phyloP scores from a whole-genome alignment of 148 eudicot genomes.

The Arctostaphylos glauca region DNA sequence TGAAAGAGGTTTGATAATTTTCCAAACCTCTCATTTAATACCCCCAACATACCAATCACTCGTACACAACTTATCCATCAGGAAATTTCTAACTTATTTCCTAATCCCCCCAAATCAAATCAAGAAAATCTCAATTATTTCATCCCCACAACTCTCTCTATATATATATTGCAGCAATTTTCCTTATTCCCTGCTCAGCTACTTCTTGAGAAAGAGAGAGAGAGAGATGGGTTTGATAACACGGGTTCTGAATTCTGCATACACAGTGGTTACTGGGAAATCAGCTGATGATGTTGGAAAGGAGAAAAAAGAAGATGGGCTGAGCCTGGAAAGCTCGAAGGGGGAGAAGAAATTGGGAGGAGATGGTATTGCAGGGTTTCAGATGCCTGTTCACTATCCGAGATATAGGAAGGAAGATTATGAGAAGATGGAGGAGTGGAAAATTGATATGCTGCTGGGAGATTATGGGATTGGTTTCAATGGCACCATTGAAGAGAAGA shows the following conservation, averaged over 20 bases:
- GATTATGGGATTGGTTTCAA: slow-evolving; percentile 36
- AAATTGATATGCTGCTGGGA: slow-evolving; percentile 32
- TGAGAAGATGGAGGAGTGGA: slow-evolving; percentile 42
- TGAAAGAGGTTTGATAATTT: too few relatives aligned
- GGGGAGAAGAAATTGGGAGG: too few relatives aligned
- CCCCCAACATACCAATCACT: background rate
- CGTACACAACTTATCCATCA: too few relatives aligned
- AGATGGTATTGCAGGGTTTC: slow-evolving; percentile 8
- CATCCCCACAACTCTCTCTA: background rate
- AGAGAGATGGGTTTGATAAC: slow-evolving; percentile 9
- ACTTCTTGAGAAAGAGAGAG: background rate
- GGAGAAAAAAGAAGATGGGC: background rate
- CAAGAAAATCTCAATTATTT: too few relatives aligned
- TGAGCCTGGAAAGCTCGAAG: background rate
- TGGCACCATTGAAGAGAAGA: slow-evolving; percentile 31
- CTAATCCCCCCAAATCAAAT: too few relatives aligned
- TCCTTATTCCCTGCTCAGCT: background rate
- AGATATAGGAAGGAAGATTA: slow-evolving; percentile 33
- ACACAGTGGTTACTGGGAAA: slow-evolving; percentile 6
- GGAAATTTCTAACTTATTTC: too few relatives aligned
- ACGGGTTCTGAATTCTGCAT: slow-evolving; percentile 10
- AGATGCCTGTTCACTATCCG: slow-evolving; percentile 42
- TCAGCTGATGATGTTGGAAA: background rate
- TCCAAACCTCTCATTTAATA: too few relatives aligned
- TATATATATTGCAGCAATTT: background rate